Evolutionary conservation across 2,329 filamentous ascomycete genomes (phyloP), one percentile per base, ranked within the genome.

Genomic region (Verticillium alfalfae): DNA sequence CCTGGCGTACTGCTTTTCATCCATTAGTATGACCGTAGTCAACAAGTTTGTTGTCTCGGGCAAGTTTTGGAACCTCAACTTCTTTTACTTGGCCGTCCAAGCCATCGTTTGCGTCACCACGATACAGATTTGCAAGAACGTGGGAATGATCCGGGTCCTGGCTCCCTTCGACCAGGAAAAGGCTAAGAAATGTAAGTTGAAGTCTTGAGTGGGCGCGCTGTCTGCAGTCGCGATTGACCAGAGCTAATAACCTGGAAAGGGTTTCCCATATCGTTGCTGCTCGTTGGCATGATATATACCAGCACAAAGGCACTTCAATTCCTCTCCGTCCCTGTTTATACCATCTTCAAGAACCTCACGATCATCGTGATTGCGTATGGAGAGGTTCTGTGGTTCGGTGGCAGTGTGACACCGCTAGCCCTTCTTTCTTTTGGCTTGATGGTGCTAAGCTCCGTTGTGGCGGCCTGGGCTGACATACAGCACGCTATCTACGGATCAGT

Each of bases 11-110:
- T 99, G 95, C 77, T 82, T 90, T 70, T 92, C 94, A 60, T 97
- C 93, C n/a, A 99, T 99, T 73, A 86, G 94, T 76, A 99, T 99
- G 95, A 99, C 95, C 8, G 91, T 97, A n/a, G 95, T 96, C 76
- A 99, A 99, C 81, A 99, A 99, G 83, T 99, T 96, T 76, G 93
- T 97, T 65, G 87, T 99, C 56, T 97, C 92, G 8, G 95, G 95
- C 64, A 84, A 85, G 59, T 86, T 89, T 67, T 99, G 96, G 86
- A 99, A 99, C 78, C 79, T 99, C 70, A 97, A 96, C 78, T 97
- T 98, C 78, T 92, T 99, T 78, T 90, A 97, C 70, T 86, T 99
- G 63, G 89, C 87, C 64, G 84, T 98, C 64, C 95, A 98, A 88
- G 94, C 45, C 18, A 22, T 97, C 86, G 71, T 86, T 72, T n/a